Base-by-base conservation (phyloP, 2,329 filamentous ascomycete species). In the Pseudogymnoascus sp. region DNA sequence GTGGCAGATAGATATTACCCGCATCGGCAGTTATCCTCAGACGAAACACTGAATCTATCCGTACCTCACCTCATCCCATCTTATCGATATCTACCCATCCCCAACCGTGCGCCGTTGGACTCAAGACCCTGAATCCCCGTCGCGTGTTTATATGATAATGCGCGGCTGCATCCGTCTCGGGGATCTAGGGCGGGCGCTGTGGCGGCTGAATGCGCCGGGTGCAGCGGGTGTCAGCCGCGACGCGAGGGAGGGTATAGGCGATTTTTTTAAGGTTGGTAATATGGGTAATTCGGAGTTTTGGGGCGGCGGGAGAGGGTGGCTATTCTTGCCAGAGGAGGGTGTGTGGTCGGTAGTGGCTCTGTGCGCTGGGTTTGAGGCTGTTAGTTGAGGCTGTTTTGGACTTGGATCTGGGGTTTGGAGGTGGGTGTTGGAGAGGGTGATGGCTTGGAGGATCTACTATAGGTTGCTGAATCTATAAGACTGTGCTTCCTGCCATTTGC, bases 1-100 rank as follows among this genome's bases (percentile, higher is more conserved):
- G n/a, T 56, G 50, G 50, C 28, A 56, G 50, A 34, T 56, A 16
- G 16, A 56, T 56, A 56, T 53, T 34, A 56, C 50, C 50, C 50
- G 50, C 50, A 18, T 34, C 50, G 50, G 50, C 50, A 56, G 50
- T 56, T 18, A 7, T 16, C 5, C 12, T 34, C 5, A 56, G 11
- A 56, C 16, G 28, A 31, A 18, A 34, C 12, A 5, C 3, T 21
- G n/a, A 21, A 56, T 56, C 50, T 18, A 56, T 36, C n/a, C 11
- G n/a, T 5, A 34, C 8, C 50, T 21, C 44, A 16, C 11, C 6
- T 3, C 16, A 14, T 56, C 28, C n/a, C n/a, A 4, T 56, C 50
- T 34, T 21, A 56, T 34, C 28, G 28, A 56, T 36, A 56, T 34
- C n/a, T 56, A 36, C 16, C 28, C 50, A 56, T 36, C 28, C 28